Evolutionary conservation across 225 moss, liverwort and hornwort genomes (phyloP).

Genomic region (Bryum argenteum): DNA sequence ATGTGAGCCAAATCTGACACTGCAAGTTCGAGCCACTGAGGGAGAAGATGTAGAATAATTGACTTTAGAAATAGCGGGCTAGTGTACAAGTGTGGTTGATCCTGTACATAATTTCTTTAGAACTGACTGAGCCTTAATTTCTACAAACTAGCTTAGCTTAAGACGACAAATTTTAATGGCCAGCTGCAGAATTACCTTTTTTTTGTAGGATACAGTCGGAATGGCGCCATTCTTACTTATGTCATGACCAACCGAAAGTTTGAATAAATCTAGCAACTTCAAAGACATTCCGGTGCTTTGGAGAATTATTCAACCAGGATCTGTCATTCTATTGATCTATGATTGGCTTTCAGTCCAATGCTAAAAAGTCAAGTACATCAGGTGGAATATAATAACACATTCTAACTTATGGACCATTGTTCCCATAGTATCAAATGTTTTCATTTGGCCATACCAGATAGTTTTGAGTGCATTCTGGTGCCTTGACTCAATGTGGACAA

Average conservation of each 20-base stretch:
- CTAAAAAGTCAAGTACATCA: background rate
- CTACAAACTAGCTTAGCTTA: conserved; percentile 4
- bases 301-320: too few species aligned
- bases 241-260: background rate
- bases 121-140: conserved; percentile 6
- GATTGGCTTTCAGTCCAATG: background rate
- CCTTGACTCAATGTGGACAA: too few species aligned
- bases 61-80: conserved; percentile 4
- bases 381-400: background rate
- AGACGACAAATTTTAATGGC: background rate
- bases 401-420: too few species aligned
- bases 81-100: background rate
- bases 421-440: too few species aligned
- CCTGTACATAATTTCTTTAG: conserved; percentile 37
- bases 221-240: background rate
- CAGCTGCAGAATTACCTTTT: conserved; percentile 1
- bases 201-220: background rate
- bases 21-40: background rate
- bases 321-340: background rate
- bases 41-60: conserved; percentile 11
- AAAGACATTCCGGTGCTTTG: too few species aligned
- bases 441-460: too few species aligned
- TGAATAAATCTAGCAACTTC: background rate
- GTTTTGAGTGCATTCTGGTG: too few species aligned
- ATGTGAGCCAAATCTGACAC: background rate